Evolutionary conservation across 2,329 filamentous ascomycete species (phyloP).

Genomic region (Orbilia oligospora): DNA sequence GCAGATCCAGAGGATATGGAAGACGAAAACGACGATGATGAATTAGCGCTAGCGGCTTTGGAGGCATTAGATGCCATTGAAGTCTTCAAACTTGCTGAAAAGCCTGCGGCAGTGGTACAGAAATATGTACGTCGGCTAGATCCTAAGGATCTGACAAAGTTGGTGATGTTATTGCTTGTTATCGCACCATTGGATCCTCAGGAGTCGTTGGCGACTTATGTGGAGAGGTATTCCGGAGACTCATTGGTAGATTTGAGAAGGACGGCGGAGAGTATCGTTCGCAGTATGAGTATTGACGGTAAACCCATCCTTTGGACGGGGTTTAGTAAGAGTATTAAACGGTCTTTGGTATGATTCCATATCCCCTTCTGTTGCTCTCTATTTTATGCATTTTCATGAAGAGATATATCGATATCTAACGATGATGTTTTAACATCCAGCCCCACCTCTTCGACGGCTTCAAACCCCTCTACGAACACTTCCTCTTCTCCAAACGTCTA

Average conservation of each 20-base stretch:
- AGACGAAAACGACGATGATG: slow-evolving; percentile 72
- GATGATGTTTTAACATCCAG: slow-evolving; percentile 65
- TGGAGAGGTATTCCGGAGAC: slow-evolving; percentile 73
- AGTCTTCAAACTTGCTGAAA: slow-evolving; percentile 71
- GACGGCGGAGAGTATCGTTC: slow-evolving; percentile 76
- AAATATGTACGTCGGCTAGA: slow-evolving; percentile 78
- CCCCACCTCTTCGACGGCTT: slow-evolving; percentile 79
- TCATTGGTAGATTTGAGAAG: slow-evolving; percentile 73
- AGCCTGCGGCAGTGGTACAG: slow-evolving; percentile 68
- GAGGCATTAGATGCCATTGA: slow-evolving; percentile 77
- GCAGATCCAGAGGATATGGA: slow-evolving; percentile 69
- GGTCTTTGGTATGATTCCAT: slow-evolving; percentile 60
- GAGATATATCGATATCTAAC: neutral
- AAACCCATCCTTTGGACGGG: slow-evolving; percentile 61
- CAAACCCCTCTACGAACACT: slow-evolving; percentile 79
- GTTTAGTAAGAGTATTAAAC: slow-evolving; percentile 62
- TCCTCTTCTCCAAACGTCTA: slow-evolving; percentile 80
- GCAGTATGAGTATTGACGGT: slow-evolving; percentile 64
- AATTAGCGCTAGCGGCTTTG: slow-evolving; percentile 78
- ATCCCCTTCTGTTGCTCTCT: neutral
- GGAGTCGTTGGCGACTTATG: slow-evolving; percentile 76
- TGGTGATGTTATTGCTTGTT: slow-evolving; percentile 79
- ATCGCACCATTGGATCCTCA: slow-evolving; percentile 76
- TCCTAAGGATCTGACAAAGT: slow-evolving; percentile 78
- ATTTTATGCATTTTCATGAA: too few species aligned